Percentiles rank a stretch among this genome's conserved stretches.
phyloP scores from a whole-genome alignment of 768 basidiomycete species.

The Piloderma croceum region DNA sequence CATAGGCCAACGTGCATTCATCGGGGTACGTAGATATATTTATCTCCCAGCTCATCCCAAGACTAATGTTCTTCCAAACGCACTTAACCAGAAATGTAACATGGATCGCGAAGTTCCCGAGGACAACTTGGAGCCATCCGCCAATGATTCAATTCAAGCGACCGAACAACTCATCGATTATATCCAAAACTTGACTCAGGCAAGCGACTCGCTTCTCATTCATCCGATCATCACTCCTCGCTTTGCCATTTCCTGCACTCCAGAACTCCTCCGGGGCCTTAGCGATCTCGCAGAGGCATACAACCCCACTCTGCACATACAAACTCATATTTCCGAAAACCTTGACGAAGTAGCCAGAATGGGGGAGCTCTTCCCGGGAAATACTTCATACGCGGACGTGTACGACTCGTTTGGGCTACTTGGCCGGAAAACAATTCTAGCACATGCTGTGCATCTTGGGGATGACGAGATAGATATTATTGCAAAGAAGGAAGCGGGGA shows the following conservation, averaged over 20 bases:
- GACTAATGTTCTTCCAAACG: too few relatives aligned
- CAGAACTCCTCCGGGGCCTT: constrained; percentile 57
- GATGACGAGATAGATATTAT: constrained; percentile 71
- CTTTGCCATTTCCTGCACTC: constrained; percentile 89
- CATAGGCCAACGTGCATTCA: constrained; percentile 74
- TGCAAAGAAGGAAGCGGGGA: constrained; percentile 56
- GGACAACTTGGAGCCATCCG: constrained; percentile 64
- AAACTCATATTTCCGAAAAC: constrained; percentile 94
- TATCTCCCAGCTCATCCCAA: constrained; percentile 2
- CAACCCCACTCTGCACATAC: constrained; percentile 65
- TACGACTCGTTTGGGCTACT: constrained; percentile 80
- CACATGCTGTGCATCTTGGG: constrained; percentile 79
- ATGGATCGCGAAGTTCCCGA: constrained; percentile 73
- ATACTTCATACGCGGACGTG: constrained; percentile 66
- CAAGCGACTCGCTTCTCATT: constrained; percentile 51
- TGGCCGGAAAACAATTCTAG: constrained; percentile 75
- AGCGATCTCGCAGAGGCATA: constrained; percentile 54
- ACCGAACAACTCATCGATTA: constrained; percentile 67
- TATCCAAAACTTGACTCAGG: too few relatives aligned
- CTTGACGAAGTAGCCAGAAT: constrained; percentile 62
- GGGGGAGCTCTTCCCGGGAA: constrained; percentile 57
- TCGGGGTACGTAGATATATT: constrained; percentile 56
- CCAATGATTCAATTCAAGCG: constrained; percentile 49
- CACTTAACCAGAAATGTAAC: constrained; percentile 87
- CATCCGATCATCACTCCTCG: constrained; percentile 91